phyloP scores from a whole-genome alignment of 495 filamentous ascomycete genomes.

The Geoglossum glabrum region DNA sequence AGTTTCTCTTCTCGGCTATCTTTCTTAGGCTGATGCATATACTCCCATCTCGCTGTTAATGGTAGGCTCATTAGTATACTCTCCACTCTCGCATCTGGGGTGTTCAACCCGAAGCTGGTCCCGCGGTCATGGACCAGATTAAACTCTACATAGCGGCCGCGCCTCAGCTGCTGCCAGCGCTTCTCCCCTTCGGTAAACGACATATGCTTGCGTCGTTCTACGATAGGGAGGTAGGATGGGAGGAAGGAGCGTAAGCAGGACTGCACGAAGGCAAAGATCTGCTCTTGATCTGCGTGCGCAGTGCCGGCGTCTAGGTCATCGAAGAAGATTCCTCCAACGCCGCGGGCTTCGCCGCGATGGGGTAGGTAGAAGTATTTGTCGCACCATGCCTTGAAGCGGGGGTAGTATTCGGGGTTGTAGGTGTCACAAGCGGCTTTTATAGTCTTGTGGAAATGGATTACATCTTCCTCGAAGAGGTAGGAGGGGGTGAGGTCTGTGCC shows the following conservation, averaged over 20 bases:
- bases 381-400: constrained; percentile 94
- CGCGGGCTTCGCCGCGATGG: constrained; percentile 75
- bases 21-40: constrained; percentile 73
- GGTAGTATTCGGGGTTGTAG: constrained; percentile 83
- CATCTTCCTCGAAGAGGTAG: constrained; percentile 94
- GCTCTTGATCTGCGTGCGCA: constrained; percentile 66
- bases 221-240: constrained; percentile 78
- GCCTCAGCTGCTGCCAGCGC: constrained; percentile 85
- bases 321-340: constrained; percentile 95
- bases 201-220: constrained; percentile 77
- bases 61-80: constrained; percentile 96
- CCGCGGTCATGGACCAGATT: constrained; percentile 95
- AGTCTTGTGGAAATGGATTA: constrained; percentile 83
- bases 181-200: constrained; percentile 68
- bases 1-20: constrained; percentile 55
- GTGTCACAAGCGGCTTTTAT: constrained; percentile 88
- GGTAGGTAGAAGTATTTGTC: constrained; percentile 92
- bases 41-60: constrained; percentile 80
- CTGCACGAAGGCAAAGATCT: constrained; percentile 79
- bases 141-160: constrained; percentile 93
- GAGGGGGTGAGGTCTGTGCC: constrained; percentile 84
- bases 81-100: constrained; percentile 78
- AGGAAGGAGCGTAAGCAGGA: constrained; percentile 71
- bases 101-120: constrained; percentile 84
- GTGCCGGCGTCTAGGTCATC: constrained; percentile 69